Conservation (phyloP, 805 yeast genomes). For the Candida takata region DNA sequence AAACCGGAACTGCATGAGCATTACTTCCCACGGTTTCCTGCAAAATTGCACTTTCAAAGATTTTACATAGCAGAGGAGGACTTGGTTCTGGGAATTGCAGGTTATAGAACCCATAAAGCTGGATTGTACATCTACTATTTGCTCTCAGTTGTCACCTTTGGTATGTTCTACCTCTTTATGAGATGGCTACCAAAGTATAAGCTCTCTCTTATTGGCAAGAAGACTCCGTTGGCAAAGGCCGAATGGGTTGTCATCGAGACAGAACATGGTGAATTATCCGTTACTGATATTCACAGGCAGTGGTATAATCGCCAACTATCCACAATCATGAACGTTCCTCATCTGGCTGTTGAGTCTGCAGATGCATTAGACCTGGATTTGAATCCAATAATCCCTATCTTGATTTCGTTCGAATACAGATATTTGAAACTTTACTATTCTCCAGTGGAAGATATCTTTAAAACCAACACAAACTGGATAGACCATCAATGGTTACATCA, state of each 20-base stretch:
- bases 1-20: conserved; percentile 35
- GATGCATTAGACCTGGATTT: conserved; percentile 8
- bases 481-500: conserved; percentile 70
- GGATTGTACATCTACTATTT: conserved; percentile 43
- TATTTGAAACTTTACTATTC: conserved; percentile 77
- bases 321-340: conserved; percentile 43
- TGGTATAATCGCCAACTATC: conserved; percentile 71
- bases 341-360: conserved; percentile 20
- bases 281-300: conserved; percentile 46
- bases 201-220: conserved; percentile 57
- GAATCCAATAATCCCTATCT: conserved; percentile 48
- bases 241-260: conserved; percentile 94
- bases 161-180: conserved; percentile 63
- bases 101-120: conserved; percentile 52
- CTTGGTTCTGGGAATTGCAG: conserved; percentile 89
- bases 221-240: conserved; percentile 67
- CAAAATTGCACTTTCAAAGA: conserved; percentile 56
- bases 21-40: conserved; percentile 35
- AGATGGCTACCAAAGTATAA: conserved; percentile 84
- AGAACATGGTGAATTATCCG: conserved; percentile 79
- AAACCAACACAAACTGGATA: conserved; percentile 80
- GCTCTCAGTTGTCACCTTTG: conserved; percentile 54
- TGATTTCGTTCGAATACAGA: conserved; percentile 72
- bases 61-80: conserved; percentile 95
- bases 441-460: conserved; percentile 82